Evolutionary conservation across 129 eudicot genomes (phyloP).

Genomic region (Dittrichia graveolens): DNA sequence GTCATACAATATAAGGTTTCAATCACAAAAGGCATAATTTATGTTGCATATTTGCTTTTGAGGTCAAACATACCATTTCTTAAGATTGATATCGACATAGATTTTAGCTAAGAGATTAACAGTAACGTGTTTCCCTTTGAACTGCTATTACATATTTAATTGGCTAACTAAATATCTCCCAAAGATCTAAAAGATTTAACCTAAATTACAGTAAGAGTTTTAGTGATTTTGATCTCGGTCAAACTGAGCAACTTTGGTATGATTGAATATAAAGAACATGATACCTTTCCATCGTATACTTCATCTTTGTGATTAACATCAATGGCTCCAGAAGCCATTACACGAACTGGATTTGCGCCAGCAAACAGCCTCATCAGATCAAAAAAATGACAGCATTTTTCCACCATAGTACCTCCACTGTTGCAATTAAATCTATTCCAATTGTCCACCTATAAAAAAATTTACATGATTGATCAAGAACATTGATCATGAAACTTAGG

Average conservation of each 20-base stretch:
- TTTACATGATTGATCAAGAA: neutral
- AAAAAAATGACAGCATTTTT: constrained; percentile 99
- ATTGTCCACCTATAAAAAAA: constrained; percentile 62
- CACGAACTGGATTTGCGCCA: constrained; percentile 86
- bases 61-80: constrained; percentile 19
- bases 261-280: constrained; percentile 1
- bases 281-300: constrained; percentile 89
- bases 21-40: constrained; percentile 5
- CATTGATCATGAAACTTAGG: constrained; percentile 1
- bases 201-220: neutral
- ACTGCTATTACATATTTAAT: neutral
- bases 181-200: neutral
- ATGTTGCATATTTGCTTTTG: neutral
- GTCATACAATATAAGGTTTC: neutral
- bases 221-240: constrained; percentile 22
- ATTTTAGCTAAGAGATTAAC: neutral
- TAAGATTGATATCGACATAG: neutral
- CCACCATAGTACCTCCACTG: constrained; percentile 94
- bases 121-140: neutral
- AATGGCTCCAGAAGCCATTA: constrained; percentile 95
- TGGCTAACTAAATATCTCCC: neutral
- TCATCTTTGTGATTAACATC: constrained; percentile 97
- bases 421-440: constrained; percentile 96
- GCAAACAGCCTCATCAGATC: constrained; percentile 97
- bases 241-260: neutral